These are phyloP conservation scores for Fonsecaea multimorphosa DNA, from an alignment of 2,329 filamentous ascomycete species.

Conservation along the genomic window DNA sequence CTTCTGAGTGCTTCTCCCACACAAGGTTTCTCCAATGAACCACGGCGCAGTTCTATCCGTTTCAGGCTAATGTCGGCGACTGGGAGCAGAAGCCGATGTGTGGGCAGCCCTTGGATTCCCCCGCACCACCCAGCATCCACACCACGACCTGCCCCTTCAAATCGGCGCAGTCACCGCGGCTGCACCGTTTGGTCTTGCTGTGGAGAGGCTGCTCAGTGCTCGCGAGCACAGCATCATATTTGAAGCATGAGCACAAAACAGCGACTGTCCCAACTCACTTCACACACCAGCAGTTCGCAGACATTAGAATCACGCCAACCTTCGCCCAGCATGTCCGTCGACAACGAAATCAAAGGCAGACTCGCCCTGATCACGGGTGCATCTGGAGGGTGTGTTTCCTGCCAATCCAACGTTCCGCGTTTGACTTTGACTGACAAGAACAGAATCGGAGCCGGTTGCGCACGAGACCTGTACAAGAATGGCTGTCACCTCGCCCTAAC, in stretches of 20 bases:
- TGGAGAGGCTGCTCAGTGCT: neutral
- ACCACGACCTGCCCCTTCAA: neutral
- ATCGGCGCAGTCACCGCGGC: conserved; percentile 25
- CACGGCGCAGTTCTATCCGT: conserved; percentile 21
- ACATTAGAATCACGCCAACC: neutral
- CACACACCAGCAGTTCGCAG: conserved; percentile 1
- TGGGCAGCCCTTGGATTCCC: conserved; percentile 14
- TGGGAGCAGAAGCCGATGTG: conserved; percentile 25
- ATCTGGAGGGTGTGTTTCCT: conserved; percentile 61
- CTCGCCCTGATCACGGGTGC: conserved; percentile 67
- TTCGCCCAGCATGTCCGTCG: conserved; percentile 36
- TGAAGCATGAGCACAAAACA: conserved; percentile 16
- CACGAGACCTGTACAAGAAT: conserved; percentile 59
- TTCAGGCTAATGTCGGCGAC: conserved; percentile 23
- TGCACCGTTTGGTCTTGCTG: neutral
- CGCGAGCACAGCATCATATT: neutral
- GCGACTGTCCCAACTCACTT: conserved; percentile 18
- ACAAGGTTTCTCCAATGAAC: neutral
- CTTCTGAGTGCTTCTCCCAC: conserved; percentile 36
- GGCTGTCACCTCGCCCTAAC: conserved; percentile 65
- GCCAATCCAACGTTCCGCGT: neutral
- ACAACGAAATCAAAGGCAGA: conserved; percentile 59
- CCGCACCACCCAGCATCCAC: conserved; percentile 25
- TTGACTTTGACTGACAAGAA: conserved; percentile 15
- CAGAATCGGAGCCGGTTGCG: conserved; percentile 67